phyloP scores from a whole-genome alignment of 2,329 filamentous ascomycete species.

The Xylaria arbuscula region DNA sequence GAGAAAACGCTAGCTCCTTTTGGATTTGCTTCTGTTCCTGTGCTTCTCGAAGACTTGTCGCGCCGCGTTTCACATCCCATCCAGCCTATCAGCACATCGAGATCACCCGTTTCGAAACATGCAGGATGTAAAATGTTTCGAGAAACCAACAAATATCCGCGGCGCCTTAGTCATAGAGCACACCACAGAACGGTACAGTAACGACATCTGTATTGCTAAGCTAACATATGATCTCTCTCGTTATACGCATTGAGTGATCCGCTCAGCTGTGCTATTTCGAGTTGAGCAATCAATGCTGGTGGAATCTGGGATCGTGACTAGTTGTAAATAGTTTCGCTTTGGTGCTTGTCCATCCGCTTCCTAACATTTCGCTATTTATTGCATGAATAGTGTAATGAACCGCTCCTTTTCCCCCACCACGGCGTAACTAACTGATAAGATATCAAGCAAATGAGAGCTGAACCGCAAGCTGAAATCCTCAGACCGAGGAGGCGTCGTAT shows the following conservation, averaged over 20 bases:
- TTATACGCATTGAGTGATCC: slow-evolving; percentile 1
- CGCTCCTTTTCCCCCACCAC: slow-evolving; percentile 1
- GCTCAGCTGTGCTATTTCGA: neutral
- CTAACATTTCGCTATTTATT: neutral
- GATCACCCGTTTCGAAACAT: slow-evolving; percentile 35
- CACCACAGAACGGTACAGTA: neutral
- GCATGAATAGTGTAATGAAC: slow-evolving; percentile 10
- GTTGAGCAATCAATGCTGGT: neutral
- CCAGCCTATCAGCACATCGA: slow-evolving; percentile 25
- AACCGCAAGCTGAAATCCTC: slow-evolving; percentile 22
- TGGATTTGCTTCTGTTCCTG: slow-evolving; percentile 18
- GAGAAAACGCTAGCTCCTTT: slow-evolving; percentile 27
- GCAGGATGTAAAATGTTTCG: slow-evolving; percentile 25
- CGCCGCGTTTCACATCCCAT: slow-evolving; percentile 1
- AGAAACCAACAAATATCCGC: slow-evolving; percentile 16
- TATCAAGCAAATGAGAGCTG: slow-evolving; percentile 13
- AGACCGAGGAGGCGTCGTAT: slow-evolving; percentile 20
- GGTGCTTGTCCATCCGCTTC: neutral
- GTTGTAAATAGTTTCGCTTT: slow-evolving; percentile 1
- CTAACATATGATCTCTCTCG: neutral
- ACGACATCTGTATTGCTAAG: neutral
- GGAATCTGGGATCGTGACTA: slow-evolving; percentile 11
- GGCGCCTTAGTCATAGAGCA: slow-evolving; percentile 11
- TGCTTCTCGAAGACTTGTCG: slow-evolving; percentile 21
- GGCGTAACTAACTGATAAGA: slow-evolving; percentile 2